Conservation (phyloP, 495 filamentous ascomycete genomes). For the Podospora sp. region DNA sequence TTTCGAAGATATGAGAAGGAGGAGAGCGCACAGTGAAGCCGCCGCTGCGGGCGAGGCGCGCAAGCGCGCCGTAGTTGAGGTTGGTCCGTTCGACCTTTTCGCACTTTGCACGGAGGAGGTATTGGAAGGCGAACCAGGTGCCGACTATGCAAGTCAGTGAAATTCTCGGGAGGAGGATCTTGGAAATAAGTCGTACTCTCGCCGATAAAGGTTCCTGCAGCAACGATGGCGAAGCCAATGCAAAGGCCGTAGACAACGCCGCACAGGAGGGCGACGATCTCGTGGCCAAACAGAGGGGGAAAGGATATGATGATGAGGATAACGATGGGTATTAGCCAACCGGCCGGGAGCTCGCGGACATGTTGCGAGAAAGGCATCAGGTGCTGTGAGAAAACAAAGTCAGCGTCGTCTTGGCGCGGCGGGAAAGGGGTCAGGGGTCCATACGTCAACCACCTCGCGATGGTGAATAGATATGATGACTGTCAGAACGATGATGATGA, state of each 20-base stretch:
- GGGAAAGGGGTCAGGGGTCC: neutral
- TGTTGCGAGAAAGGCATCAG: constrained; percentile 33
- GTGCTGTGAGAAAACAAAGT: constrained; percentile 16
- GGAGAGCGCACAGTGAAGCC: constrained; percentile 31
- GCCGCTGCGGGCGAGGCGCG: constrained; percentile 33
- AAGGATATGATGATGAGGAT: constrained; percentile 40
- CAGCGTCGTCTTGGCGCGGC: neutral
- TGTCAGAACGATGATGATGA: constrained; percentile 25
- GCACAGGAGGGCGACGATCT: constrained; percentile 36
- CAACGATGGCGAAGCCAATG: constrained; percentile 36
- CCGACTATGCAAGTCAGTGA: constrained; percentile 22
- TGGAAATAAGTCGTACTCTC: constrained; percentile 22
- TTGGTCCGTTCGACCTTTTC: constrained; percentile 36
- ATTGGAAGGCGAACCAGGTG: constrained; percentile 37
- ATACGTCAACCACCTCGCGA: constrained; percentile 27
- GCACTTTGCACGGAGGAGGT: constrained; percentile 27
- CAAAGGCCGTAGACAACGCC: constrained; percentile 39
- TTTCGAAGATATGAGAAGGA: neutral
- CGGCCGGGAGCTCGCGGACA: constrained; percentile 32
- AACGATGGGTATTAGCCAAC: constrained; percentile 37
- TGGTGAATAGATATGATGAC: constrained; percentile 25
- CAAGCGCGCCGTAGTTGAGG: constrained; percentile 36
- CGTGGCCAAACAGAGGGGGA: constrained; percentile 40
- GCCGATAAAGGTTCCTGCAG: constrained; percentile 37
- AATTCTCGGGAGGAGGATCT: neutral